Base-by-base conservation (phyloP, 768 basidiomycete species). In the Gloeopeniophorella convolvens region DNA sequence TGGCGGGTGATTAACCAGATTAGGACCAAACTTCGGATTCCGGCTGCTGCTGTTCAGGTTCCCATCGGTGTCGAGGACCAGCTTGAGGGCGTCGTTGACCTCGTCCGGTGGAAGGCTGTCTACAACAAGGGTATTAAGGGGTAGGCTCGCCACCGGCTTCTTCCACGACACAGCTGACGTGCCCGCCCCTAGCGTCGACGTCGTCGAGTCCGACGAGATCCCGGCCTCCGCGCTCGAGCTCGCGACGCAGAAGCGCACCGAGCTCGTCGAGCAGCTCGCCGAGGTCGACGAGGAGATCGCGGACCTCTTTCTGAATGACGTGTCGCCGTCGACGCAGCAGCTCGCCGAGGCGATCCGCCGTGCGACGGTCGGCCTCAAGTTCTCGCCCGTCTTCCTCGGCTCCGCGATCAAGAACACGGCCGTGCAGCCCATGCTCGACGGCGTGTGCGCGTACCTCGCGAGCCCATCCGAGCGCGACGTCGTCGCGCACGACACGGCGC, bases 361-460 rank as follows among this genome's bases (percentile, higher is more conserved):
- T 30, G 78, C 91, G 3, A 98, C 96, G 1, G 77, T 91, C 60
- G 70, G 75, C 10, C 82, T 92, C 62, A 91, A 87, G 57, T 98
- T 99, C 70, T 88, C 91, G 0, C 96, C 96, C 1, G 96, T 99
- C 45, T 96, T 97, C 71, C 72, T 97, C 52, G 96, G 96, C 33
- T 95, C 93, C 5, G 96, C 96, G 0, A 85, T 98, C 62, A 97
- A 96, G 74, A 99, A 99, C 67, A 94, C 92, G 7, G 91, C 81
- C 32, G 86, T 99, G 5, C 96, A 99, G 63, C 83, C 91, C 15
- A 75, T 98, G 48, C 75, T 99, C 16, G 94, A 99, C 59, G 95
- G 94, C 52, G 86, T 97, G 16, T 95, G 93, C 63, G 75, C 84
- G n/a, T 99, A 97, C 69, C 79, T 99, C 9, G 91, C 95, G 12